Evolutionary conservation across 768 basidiomycete genomes (phyloP).

Genomic region (Crepidotus variabilis): DNA sequence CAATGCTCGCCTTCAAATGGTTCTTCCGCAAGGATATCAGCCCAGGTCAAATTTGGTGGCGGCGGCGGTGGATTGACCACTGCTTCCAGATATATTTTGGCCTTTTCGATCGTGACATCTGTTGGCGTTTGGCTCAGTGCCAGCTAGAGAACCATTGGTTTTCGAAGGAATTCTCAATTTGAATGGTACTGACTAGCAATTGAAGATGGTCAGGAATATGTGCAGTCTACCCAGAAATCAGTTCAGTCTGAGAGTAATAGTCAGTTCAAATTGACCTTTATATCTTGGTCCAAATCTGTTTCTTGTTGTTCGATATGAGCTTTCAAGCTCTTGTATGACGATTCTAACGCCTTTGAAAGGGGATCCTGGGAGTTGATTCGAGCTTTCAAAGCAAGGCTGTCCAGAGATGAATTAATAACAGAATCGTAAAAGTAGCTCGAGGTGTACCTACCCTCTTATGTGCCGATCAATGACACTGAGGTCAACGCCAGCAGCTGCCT

Average conservation of each 20-base stretch:
- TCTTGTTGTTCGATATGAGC: conserved; percentile 38
- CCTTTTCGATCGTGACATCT: conserved; percentile 43
- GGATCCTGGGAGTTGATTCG: conserved; percentile 61
- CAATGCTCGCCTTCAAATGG: conserved; percentile 86
- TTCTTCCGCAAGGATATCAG: conserved; percentile 75
- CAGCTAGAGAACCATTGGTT: conserved; percentile 34
- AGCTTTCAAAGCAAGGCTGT: conserved; percentile 63
- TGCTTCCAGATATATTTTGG: conserved; percentile 48
- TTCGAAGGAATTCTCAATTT: neutral
- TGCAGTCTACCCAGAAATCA: conserved; percentile 37
- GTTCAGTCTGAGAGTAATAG: neutral
- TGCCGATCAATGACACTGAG: conserved; percentile 51
- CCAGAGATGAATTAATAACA: conserved; percentile 8
- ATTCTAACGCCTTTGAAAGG: conserved; percentile 57
- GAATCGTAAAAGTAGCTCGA: conserved; percentile 2
- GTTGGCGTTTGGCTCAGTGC: conserved; percentile 53
- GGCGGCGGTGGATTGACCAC: conserved; percentile 40
- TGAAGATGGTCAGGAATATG: conserved; percentile 71
- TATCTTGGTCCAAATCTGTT: conserved; percentile 61
- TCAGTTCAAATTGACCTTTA: conserved; percentile 42
- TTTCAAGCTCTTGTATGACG: conserved; percentile 50
- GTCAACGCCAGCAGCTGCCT: conserved; percentile 55
- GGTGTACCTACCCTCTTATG: conserved; percentile 49
- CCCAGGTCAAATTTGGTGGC: conserved; percentile 59
- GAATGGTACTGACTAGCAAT: conserved; percentile 52